A percentile compares a stretch with the other conserved stretches of the same genome.
Conservation (phyloP, 2,329 filamentous ascomycete species). For the Talaromyces sp. region DNA sequence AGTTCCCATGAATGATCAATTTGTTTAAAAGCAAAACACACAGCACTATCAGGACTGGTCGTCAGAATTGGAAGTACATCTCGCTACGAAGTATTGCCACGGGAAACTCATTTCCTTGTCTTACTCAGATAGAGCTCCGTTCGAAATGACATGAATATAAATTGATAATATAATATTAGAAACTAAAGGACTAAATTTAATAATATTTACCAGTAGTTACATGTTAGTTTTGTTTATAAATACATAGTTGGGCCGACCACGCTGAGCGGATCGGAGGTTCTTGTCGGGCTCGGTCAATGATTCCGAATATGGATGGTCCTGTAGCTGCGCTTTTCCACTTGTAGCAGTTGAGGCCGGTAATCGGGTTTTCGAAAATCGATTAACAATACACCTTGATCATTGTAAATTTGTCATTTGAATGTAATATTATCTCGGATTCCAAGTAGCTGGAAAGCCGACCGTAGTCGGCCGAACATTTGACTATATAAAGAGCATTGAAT, state of each 20-base stretch:
- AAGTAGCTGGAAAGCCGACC: neutral
- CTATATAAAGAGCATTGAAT: neutral
- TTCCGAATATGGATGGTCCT: neutral
- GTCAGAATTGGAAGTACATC: no score
- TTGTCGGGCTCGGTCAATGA: neutral
- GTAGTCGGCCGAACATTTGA: neutral
- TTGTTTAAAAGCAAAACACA: no score
- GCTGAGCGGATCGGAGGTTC: neutral
- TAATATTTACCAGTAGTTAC: neutral
- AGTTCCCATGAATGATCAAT: no score
- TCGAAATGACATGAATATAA: no score
- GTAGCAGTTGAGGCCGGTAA: neutral
- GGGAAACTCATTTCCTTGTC: no score
- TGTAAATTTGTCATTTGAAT: neutral
- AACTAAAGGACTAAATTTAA: neutral
- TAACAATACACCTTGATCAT: neutral
- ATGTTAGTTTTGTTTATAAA: neutral
- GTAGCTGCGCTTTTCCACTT: neutral
- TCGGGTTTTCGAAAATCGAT: neutral
- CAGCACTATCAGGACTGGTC: no score
- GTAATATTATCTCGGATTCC: neutral
- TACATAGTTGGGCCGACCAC: neutral
- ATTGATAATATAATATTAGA: no score
- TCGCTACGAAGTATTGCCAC: no score
- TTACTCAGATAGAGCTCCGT: no score